A percentile compares a stretch with the other conserved stretches of the same genome.
Evolutionary conservation across 2,329 filamentous ascomycete genomes (phyloP).

Genomic region (Trichoderma atroviride): DNA sequence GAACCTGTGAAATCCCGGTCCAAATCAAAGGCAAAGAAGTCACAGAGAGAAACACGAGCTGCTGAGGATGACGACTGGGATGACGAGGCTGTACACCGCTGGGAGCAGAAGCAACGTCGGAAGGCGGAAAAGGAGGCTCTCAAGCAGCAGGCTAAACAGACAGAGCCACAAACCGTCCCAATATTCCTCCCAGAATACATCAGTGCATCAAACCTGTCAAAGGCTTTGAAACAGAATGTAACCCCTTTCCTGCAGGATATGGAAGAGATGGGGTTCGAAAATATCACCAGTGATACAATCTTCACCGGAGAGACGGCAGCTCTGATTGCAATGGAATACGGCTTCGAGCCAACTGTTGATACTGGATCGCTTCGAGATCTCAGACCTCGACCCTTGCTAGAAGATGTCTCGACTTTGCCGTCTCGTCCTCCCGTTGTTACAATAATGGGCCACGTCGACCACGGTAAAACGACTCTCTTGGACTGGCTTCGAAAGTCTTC

Average conservation of each 20-base stretch:
- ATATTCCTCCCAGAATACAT: slow-evolving; percentile 91
- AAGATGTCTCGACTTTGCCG: slow-evolving; percentile 70
- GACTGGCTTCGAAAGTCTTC: slow-evolving; percentile 94
- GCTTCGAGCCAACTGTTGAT: slow-evolving; percentile 82
- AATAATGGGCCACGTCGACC: slow-evolving; percentile 99
- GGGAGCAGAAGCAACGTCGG: slow-evolving; percentile 45
- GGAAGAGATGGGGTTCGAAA: slow-evolving; percentile 85
- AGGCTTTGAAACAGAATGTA: slow-evolving; percentile 70
- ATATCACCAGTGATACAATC: slow-evolving; percentile 78
- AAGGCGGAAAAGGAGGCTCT: slow-evolving; percentile 48
- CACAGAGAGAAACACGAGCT: slow-evolving; percentile 26
- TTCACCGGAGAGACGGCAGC: slow-evolving; percentile 89
- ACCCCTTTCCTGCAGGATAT: slow-evolving; percentile 75
- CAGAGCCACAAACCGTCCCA: slow-evolving; percentile 51
- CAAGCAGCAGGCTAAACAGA: slow-evolving; percentile 45
- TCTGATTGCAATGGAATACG: slow-evolving; percentile 88
- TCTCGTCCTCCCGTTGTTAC: slow-evolving; percentile 89
- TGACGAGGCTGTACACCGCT: slow-evolving; percentile 42
- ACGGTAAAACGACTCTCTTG: slow-evolving; percentile 95
- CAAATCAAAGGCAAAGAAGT: slow-evolving; percentile 36
- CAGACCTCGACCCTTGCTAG: slow-evolving; percentile 66
- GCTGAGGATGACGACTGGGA: slow-evolving; percentile 43
- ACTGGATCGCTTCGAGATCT: slow-evolving; percentile 69
- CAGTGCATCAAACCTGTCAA: slow-evolving; percentile 79
- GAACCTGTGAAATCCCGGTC: slow-evolving; percentile 27